Evolutionary conservation across 2,329 filamentous ascomycete genomes (phyloP).

Genomic region (Fusarium cyanostomum): DNA sequence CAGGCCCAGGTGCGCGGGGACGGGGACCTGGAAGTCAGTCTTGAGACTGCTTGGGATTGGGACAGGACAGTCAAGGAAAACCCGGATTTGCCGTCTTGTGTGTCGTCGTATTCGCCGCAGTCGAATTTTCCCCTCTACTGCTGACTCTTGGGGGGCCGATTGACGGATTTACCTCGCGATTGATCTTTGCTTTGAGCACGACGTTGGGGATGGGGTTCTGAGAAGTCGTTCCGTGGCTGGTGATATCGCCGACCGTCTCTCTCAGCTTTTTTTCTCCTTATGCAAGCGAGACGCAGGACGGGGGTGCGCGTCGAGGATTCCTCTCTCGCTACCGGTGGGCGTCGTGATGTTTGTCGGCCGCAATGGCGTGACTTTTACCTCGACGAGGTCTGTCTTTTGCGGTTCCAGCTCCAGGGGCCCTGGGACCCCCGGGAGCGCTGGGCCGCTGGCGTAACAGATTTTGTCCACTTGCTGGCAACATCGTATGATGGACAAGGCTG

Average conservation of each 20-base stretch:
- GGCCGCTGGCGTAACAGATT: slow-evolving; percentile 44
- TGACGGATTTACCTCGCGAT: slow-evolving; percentile 24
- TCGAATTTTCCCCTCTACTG: slow-evolving; percentile 21
- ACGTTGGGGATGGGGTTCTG: slow-evolving; percentile 24
- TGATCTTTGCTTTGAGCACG: slow-evolving; percentile 16
- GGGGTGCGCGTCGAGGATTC: slow-evolving; percentile 21
- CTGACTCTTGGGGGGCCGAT: slow-evolving; percentile 15
- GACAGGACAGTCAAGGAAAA: slow-evolving; percentile 10
- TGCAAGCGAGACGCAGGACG: slow-evolving; percentile 27
- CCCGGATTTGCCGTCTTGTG: slow-evolving; percentile 24
- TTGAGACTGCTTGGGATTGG: slow-evolving; percentile 31
- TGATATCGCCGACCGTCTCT: slow-evolving; percentile 22
- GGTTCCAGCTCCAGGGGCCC: slow-evolving; percentile 39
- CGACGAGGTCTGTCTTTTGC: slow-evolving; percentile 37
- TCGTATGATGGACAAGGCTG: slow-evolving; percentile 54
- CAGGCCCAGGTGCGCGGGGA: slow-evolving; percentile 30
- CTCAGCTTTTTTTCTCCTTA: slow-evolving; percentile 4
- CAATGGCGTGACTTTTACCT: slow-evolving; percentile 45
- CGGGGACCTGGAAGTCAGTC: slow-evolving; percentile 37
- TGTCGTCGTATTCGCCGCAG: slow-evolving; percentile 35
- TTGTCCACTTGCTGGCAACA: slow-evolving; percentile 42
- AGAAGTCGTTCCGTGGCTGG: slow-evolving; percentile 11
- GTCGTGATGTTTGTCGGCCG: slow-evolving; percentile 43
- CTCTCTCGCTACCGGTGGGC: slow-evolving; percentile 37
- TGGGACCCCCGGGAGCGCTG: slow-evolving; percentile 33